Evolutionary conservation across 306 rosid genomes (phyloP).

Genomic region (Styphnolobium japonicum): DNA sequence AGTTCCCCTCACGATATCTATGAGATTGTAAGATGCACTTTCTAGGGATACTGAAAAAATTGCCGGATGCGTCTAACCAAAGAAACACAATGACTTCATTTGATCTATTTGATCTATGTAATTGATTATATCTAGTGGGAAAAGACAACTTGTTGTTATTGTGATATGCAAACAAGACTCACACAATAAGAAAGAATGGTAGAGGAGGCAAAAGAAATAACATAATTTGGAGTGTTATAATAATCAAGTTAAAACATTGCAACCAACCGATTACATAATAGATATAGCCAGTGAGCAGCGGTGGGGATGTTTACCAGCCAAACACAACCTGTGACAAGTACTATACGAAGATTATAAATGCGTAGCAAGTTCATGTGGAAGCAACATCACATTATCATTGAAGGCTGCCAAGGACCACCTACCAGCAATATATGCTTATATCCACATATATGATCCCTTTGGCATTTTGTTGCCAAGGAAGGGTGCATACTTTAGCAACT

Average conservation of each 20-base stretch:
- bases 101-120: too few relatives aligned
- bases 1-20: too few relatives aligned
- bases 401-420: conserved; percentile 20
- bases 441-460: conserved; percentile 4
- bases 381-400: conserved; percentile 13
- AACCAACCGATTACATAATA: background rate
- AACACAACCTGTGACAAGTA: conserved; percentile 32
- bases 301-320: conserved; percentile 52
- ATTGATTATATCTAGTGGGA: too few relatives aligned
- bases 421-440: background rate
- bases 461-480: background rate
- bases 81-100: too few relatives aligned
- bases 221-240: background rate
- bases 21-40: too few relatives aligned
- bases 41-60: too few relatives aligned
- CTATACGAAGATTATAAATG: background rate
- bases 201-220: background rate
- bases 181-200: background rate
- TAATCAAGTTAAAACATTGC: background rate
- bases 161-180: too few relatives aligned
- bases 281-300: conserved; percentile 8
- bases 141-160: too few relatives aligned
- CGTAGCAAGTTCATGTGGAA: conserved; percentile 38
- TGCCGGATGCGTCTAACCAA: too few relatives aligned
- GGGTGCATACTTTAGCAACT: background rate